A percentile compares a stretch with the other conserved stretches of the same genome.
Evolutionary conservation across 2,329 filamentous ascomycete genomes (phyloP).

Genomic region (Paecilomyces formosus): DNA sequence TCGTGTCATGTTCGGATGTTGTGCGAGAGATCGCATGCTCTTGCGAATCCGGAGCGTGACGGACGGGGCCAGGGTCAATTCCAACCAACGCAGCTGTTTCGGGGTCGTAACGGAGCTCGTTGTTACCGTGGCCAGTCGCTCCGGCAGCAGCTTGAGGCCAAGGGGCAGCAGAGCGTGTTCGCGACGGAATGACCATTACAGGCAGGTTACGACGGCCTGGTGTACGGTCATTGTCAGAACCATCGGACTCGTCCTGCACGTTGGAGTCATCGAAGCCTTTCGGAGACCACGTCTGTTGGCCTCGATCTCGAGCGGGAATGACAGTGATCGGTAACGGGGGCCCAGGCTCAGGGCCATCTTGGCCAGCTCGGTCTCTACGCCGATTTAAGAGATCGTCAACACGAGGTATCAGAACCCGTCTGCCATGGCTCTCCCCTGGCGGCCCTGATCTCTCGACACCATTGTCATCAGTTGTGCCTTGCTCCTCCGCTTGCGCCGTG

Average conservation of each 20-base stretch:
- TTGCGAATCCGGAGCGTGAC: background rate
- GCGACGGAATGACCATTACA: constrained; percentile 54
- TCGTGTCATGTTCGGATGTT: background rate
- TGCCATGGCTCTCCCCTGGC: constrained; percentile 37
- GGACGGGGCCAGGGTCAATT: constrained; percentile 12
- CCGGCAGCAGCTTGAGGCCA: constrained; percentile 43
- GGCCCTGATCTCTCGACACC: constrained; percentile 14
- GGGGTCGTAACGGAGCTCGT: constrained; percentile 30
- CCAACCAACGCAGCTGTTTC: constrained; percentile 30
- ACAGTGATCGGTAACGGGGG: constrained; percentile 50
- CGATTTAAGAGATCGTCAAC: constrained; percentile 41
- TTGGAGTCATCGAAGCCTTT: constrained; percentile 21
- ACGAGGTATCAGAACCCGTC: constrained; percentile 37
- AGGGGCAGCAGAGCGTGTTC: constrained; percentile 45
- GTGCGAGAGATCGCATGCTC: background rate
- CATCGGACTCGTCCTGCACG: constrained; percentile 12
- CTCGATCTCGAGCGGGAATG: constrained; percentile 51
- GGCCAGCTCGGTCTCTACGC: constrained; percentile 31
- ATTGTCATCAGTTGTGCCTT: constrained; percentile 15
- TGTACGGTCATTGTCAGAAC: background rate
- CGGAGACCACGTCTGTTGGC: constrained; percentile 49
- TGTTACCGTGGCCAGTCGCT: constrained; percentile 14
- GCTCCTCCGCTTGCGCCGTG: constrained; percentile 45
- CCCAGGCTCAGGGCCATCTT: constrained; percentile 29
- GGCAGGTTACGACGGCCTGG: constrained; percentile 23